Evolutionary conservation across 83 land plant species (phyloP), one percentile per base, ranked within the genome.

Genomic region (Picea abies): DNA sequence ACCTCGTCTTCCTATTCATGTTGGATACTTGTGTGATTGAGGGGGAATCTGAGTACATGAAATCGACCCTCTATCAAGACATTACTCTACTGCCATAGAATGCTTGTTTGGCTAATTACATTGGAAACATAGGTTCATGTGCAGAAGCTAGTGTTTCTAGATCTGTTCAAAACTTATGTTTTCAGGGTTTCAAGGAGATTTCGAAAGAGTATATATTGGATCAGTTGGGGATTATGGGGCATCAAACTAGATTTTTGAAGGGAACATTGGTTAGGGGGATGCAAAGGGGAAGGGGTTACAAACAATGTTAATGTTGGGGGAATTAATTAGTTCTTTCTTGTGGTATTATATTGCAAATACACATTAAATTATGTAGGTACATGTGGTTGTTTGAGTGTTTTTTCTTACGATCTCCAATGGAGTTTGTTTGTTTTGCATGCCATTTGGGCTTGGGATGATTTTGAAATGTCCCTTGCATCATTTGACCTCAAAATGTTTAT

Each of bases 61-160:
- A 90, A 79, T 92, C 93, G 0, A 90, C 90, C 4, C 70, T 93
- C 22, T 79, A 79, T 69, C 87, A 86, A 66, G 95, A 96, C 23
- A 61, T 94, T 63, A 88, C 90, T 25, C 63, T 96, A 75, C 61
- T 96, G 52, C 91, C 92, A 11, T 92, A 93, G 61, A 83, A 90
- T 70, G 96, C 93, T 82, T 92, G 9, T 95, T 94, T 0, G 96
- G 23, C 83, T 96, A 16, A 80, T 93, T 2, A 89, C 95, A 4
- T 96, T 84, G 67, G 95, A 96, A 20, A 94, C 98, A 9, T 95
- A 92, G 86, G 95, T 91, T 22, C 98, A 96, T 70, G 95, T 94
- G 8, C 92, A 96, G 49, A 96, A 96, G 82, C 84, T 96, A 49
- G 95, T 93, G 37, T 92, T 91, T 66, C 16, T 87, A 6, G 94